Evolutionary conservation across 179 eudicot genomes (phyloP).

Genomic region (Spinacia oleracea): DNA sequence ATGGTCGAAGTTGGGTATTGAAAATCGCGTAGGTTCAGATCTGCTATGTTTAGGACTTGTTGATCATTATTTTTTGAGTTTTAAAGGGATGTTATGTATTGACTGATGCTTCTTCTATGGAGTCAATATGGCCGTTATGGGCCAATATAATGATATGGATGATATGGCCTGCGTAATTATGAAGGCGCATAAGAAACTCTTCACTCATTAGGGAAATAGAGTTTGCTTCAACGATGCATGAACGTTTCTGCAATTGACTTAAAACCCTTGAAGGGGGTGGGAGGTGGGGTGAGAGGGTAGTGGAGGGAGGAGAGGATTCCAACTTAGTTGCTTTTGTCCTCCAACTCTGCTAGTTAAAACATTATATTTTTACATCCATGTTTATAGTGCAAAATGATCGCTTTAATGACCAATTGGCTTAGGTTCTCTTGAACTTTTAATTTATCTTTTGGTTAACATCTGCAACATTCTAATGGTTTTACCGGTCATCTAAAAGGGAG

Average conservation of each 20-base stretch:
- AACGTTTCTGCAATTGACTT: not conserved
- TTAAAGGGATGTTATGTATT: not conserved
- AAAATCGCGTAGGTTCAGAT: not conserved
- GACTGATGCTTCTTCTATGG: not conserved
- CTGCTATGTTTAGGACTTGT: not conserved
- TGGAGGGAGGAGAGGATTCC: no score
- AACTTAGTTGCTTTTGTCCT: not conserved
- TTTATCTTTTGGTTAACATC: no score
- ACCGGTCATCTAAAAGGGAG: no score
- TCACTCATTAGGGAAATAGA: not conserved
- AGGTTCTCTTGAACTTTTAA: no score
- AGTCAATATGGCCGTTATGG: not conserved
- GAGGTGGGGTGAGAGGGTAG: not conserved
- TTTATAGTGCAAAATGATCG: no score
- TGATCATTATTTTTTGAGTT: no score
- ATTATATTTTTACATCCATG: no score
- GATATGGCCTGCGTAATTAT: not conserved
- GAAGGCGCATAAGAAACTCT: not conserved
- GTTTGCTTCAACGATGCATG: not conserved
- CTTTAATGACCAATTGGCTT: no score
- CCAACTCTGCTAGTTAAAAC: no score
- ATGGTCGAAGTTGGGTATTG: no score
- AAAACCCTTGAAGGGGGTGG: not conserved
- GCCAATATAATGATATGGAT: not conserved
- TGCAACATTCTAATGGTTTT: no score